Conservation (phyloP, 441 rosid species). For the Gossypium lobatum region DNA sequence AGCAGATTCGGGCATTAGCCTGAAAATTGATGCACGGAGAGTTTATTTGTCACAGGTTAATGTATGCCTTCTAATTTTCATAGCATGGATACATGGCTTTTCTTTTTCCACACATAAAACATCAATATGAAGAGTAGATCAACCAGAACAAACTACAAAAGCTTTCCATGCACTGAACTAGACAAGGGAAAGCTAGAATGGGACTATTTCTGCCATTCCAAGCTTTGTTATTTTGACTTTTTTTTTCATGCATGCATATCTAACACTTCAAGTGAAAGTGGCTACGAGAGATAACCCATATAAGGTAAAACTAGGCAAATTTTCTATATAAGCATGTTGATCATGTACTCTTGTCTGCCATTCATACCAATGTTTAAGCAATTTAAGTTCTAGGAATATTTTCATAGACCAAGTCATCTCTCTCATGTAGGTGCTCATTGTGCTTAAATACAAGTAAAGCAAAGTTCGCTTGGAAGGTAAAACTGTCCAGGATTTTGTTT, state of each 20-base stretch:
- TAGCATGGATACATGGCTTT: background rate
- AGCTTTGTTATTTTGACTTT: background rate
- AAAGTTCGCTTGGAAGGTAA: background rate
- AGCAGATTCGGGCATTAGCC: constrained; percentile 93
- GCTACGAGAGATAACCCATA: background rate
- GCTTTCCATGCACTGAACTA: background rate
- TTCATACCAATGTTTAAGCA: background rate
- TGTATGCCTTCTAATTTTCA: background rate
- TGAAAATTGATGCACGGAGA: constrained; percentile 20
- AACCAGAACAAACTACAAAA: constrained; percentile 6
- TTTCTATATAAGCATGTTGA: background rate
- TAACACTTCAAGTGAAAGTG: background rate
- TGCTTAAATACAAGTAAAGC: background rate
- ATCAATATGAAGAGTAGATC: background rate
- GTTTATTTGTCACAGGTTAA: background rate
- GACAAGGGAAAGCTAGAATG: background rate
- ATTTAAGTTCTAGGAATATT: background rate
- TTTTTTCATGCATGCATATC: background rate
- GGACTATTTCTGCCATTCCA: background rate
- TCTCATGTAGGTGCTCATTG: background rate
- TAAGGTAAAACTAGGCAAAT: background rate
- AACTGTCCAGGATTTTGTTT: background rate
- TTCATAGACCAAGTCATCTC: background rate
- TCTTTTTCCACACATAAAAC: background rate
- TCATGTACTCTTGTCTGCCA: background rate